Percentiles rank a stretch among this genome's conserved stretches.
phyloP scores from a whole-genome alignment of 2,329 filamentous ascomycete species.

The Neurospora crassa region DNA sequence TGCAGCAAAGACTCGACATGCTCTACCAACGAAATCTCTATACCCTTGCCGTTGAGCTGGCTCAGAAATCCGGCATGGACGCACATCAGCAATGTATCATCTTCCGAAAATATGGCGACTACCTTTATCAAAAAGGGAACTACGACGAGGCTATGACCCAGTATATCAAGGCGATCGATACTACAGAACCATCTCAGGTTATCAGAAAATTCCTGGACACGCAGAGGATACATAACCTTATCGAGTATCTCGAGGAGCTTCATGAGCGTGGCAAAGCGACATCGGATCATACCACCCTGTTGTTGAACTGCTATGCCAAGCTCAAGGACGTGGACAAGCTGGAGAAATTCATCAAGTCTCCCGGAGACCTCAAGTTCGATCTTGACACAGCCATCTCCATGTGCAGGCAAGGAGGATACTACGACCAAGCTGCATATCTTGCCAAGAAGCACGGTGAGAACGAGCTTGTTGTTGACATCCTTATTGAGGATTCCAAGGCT shows the following conservation, averaged over 20 bases:
- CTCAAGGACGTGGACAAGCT: conserved; percentile 94
- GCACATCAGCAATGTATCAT: conserved; percentile 78
- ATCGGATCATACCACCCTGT: conserved; percentile 85
- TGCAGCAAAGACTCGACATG: conserved; percentile 87
- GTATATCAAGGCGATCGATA: conserved; percentile 91
- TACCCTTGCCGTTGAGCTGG: conserved; percentile 81
- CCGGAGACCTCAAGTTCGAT: conserved; percentile 90
- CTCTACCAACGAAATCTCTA: conserved; percentile 92
- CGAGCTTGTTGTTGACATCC: conserved; percentile 86
- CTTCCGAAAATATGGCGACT: conserved; percentile 87
- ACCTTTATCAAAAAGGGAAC: conserved; percentile 87
- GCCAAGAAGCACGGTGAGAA: conserved; percentile 91
- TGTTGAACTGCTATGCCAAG: conserved; percentile 96
- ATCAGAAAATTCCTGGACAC: conserved; percentile 96
- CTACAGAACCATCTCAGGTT: conserved; percentile 90
- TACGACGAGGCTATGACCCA: conserved; percentile 99
- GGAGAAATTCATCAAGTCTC: conserved; percentile 92
- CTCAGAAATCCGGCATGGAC: conserved; percentile 79
- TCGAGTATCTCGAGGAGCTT: conserved; percentile 92
- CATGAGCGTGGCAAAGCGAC: conserved; percentile 92
- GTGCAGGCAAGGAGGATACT: conserved; percentile 95
- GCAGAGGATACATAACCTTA: conserved; percentile 93
- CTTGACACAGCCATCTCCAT: conserved; percentile 94
- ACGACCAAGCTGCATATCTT: conserved; percentile 90
- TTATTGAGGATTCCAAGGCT: conserved; percentile 90